Base-by-base conservation (phyloP, 2,329 filamentous ascomycete species). In the Epichloe amarillans region DNA sequence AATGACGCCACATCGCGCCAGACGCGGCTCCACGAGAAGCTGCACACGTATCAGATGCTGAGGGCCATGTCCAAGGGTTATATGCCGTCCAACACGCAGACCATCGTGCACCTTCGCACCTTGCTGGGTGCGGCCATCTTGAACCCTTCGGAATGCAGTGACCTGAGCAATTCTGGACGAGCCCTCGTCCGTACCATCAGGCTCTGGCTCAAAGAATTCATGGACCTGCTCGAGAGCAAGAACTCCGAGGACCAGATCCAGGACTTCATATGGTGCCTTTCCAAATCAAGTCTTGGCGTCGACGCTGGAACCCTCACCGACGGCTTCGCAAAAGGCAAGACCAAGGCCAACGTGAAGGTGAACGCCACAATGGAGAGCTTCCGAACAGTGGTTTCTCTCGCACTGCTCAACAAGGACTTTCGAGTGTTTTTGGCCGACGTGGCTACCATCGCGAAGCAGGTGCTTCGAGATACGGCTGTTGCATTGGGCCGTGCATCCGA, bases 41-140 rank as follows among this genome's bases (percentile, higher is more conserved):
- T 97, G 54, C 91, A 95, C 69, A 84, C 84, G 26, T 96, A 95
- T 64, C 88, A 95, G 72, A 95, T 95, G 84, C 64, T 89, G 30
- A 79, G 86, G 49, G 91, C 91, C 50, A 66, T 96, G 10, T 79
- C 79, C 1, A 80, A 87, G 61, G 91, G 91, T 5, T 96, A 83
- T 67, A 90, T 97, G 85, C 91, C 91, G 45, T 93, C 88, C 5
- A 96, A 86, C 11, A 84, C 93, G 58, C 91, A 97, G 65, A 63
- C 77, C 57, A 84, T 93, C 60, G 72, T 83, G 63, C 89, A 94
- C 57, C 72, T 97, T 3, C 82, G 88, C 57, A 87, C 84, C 2
- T 69, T 96, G 1, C 74, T 95, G 8, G 80, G 86, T 4, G 82
- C 86, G 36, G 85, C 91, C 58, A 63, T 93, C 17, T 74, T 96